phyloP scores from a whole-genome alignment of 495 filamentous ascomycete species.

The Annulohypoxylon bovei region DNA sequence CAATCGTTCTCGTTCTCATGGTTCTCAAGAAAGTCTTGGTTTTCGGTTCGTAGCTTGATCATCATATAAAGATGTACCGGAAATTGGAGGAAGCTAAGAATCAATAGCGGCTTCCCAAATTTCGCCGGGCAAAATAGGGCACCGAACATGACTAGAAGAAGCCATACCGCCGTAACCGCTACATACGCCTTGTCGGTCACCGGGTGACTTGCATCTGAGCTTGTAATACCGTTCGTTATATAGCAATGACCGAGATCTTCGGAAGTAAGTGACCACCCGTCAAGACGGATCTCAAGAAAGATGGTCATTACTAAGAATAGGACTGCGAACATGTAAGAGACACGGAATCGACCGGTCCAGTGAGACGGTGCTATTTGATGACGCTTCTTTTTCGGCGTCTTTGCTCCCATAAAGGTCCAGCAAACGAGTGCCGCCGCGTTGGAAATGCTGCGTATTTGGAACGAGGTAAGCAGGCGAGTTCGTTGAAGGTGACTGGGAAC shows the following conservation, averaged over 20 bases:
- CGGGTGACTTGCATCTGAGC: slow-evolving; percentile 39
- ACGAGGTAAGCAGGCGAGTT: slow-evolving; percentile 4
- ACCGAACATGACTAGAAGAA: slow-evolving; percentile 44
- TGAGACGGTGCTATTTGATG: slow-evolving; percentile 17
- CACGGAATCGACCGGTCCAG: slow-evolving; percentile 43
- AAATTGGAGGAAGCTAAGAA: slow-evolving; percentile 46
- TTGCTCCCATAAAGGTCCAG: slow-evolving; percentile 44
- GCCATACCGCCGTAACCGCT: slow-evolving; percentile 45
- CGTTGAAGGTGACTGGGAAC: neutral
- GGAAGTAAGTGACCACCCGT: slow-evolving; percentile 42
- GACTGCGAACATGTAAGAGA: slow-evolving; percentile 43
- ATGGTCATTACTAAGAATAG: slow-evolving; percentile 48
- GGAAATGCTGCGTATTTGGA: slow-evolving; percentile 35
- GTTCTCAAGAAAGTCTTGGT: slow-evolving; percentile 46
- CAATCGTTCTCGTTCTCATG: slow-evolving; percentile 48
- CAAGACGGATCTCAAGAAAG: slow-evolving; percentile 46
- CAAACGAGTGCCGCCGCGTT: slow-evolving; percentile 52
- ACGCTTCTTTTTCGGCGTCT: slow-evolving; percentile 25
- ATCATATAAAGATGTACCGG: slow-evolving; percentile 54
- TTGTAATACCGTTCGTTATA: slow-evolving; percentile 40
- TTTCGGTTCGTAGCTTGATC: slow-evolving; percentile 47
- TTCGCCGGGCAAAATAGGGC: slow-evolving; percentile 42
- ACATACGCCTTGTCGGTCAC: slow-evolving; percentile 46
- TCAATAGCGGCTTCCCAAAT: slow-evolving; percentile 40
- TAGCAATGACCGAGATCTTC: slow-evolving; percentile 45